Evolutionary conservation across 768 basidiomycete species (phyloP).

Genomic region (Coprinellus aureogranulatus): DNA sequence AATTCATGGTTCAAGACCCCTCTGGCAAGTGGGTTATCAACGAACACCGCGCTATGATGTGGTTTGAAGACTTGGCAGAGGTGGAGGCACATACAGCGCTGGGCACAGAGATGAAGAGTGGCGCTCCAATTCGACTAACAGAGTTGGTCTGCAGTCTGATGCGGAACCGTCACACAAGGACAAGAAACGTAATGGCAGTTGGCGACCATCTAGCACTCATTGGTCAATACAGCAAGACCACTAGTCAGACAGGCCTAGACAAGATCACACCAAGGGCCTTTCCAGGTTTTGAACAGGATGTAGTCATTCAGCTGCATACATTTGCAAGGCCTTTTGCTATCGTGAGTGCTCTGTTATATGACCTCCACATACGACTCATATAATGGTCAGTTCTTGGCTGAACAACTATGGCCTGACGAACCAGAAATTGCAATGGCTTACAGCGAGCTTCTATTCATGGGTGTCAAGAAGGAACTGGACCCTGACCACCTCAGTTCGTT

Average conservation of each 20-base stretch:
- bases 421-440: background rate
- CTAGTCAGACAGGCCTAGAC: background rate
- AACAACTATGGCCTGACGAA: background rate
- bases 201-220: background rate
- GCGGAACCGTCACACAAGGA: background rate
- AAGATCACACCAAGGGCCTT: background rate
- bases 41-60: background rate
- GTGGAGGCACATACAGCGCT: background rate
- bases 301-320: background rate
- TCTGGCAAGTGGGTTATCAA: background rate
- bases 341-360: background rate
- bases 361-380: background rate
- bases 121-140: background rate
- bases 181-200: background rate
- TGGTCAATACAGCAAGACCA: slow-evolving; percentile 4
- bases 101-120: background rate
- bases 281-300: background rate
- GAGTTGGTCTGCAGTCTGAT: background rate
- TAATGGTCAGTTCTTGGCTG: background rate
- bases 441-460: slow-evolving; percentile 6
- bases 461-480: background rate
- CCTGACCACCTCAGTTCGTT: background rate
- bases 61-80: background rate
- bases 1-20: background rate
- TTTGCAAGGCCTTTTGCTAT: slow-evolving; percentile 3